Evolutionary conservation across 2,329 filamentous ascomycete species (phyloP), one percentile per base, ranked within the genome.

Genomic region (Fusarium algeriense): DNA sequence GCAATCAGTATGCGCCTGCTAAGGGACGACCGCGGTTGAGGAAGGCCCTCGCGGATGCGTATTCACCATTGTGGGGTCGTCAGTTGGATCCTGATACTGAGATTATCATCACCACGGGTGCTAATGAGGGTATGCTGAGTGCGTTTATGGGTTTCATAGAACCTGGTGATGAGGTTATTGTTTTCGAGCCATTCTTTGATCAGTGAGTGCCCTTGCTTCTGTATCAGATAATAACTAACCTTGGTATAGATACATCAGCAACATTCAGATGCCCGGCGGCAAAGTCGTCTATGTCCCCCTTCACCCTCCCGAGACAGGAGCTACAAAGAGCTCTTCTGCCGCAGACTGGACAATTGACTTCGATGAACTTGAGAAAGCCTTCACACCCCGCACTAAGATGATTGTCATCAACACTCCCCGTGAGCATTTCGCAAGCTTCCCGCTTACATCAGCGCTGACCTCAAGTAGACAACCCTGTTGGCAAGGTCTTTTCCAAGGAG

Each of bases 131-230:
- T 76, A 98, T 98, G 94, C 86, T 99, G 72, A 95, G 93, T 79
- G 96, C 95, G 0, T 98, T 99, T 79, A 98, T 99, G 96, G 96
- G 89, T 5, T 99, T 99, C 76, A 90, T 99, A 64, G 96, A 99
- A 82, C 88, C 89, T 2, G 96, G 94, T 15, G 96, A 99, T 78
- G 96, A 99, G 81, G 96, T 98, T 73, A 98, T 99, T 73, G 89
- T 99, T 61, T 98, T 99, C 80, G 96, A 99, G 84, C 96, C 96
- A 14, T 99, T 98, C 84, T 99, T 98, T 80, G 96, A 99, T 82
- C 96, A 99, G 90, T 93, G 55, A 62, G 78, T 74, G 7, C 11
- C 19, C 7, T 26, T 17, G 19, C 13, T 8, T 34, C 17, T 6
- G 10, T 19, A 13, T 20, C 9, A 15, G 34, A 41, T 3, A 4